Conservation (phyloP, 2,329 filamentous ascomycete species). For the Phialophora chinensis region DNA sequence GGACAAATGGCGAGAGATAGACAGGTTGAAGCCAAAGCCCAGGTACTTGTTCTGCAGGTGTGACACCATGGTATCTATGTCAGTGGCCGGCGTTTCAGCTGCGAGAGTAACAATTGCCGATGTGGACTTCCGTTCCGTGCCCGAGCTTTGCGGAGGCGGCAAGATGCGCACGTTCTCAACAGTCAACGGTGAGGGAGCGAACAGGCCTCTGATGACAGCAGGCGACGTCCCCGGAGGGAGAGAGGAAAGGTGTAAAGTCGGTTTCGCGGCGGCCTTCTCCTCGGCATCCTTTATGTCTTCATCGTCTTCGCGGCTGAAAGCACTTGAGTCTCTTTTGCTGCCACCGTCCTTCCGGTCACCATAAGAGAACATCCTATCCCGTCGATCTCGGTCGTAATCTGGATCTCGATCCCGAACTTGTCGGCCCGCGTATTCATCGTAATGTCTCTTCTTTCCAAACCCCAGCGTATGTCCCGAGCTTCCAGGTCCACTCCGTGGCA, state of each 20-base stretch:
- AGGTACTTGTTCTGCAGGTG: slow-evolving; percentile 81
- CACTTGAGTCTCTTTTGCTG: slow-evolving; percentile 6
- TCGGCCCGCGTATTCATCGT: slow-evolving; percentile 45
- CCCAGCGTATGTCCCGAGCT: slow-evolving; percentile 62
- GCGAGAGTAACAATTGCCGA: slow-evolving; percentile 81
- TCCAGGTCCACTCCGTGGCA: slow-evolving; percentile 65
- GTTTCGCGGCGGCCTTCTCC: slow-evolving; percentile 57
- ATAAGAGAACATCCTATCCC: slow-evolving; percentile 32
- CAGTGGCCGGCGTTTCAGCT: slow-evolving; percentile 78
- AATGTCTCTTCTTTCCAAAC: slow-evolving; percentile 62
- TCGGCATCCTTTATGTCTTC: slow-evolving; percentile 27
- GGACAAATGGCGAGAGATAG: slow-evolving; percentile 80
- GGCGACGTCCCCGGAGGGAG: slow-evolving; percentile 60
- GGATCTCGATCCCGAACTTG: slow-evolving; percentile 46
- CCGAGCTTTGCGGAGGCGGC: slow-evolving; percentile 56
- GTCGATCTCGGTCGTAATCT: slow-evolving; percentile 34
- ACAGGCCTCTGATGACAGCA: slow-evolving; percentile 55
- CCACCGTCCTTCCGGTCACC: slow-evolving; percentile 20
- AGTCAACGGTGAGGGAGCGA: slow-evolving; percentile 59
- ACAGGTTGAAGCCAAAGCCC: slow-evolving; percentile 81
- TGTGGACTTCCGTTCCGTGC: slow-evolving; percentile 70
- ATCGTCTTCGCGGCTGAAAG: slow-evolving; percentile 20
- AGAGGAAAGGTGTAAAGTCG: slow-evolving; percentile 61
- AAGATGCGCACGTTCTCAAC: slow-evolving; percentile 78
- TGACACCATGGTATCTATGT: slow-evolving; percentile 82